Evolutionary conservation across 257 asterid species (phyloP).

Genomic region (Jacaranda mimosifolia): DNA sequence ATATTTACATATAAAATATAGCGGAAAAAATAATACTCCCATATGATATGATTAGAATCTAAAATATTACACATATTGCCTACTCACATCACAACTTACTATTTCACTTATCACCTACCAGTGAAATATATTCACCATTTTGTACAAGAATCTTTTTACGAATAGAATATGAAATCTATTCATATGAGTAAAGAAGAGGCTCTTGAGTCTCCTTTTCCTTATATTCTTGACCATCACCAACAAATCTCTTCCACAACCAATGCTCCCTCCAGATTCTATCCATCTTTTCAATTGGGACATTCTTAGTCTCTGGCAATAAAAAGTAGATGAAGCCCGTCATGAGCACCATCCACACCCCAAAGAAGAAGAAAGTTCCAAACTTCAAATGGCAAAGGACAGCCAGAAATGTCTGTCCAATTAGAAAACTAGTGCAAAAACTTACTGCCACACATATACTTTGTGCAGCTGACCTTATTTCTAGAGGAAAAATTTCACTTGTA

Average conservation of each 20-base stretch:
- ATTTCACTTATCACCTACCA: too few species aligned
- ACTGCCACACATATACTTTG: slow-evolving; percentile 43
- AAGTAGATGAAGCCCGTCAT: slow-evolving; percentile 50
- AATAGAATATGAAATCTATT: not conserved
- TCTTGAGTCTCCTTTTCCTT: not conserved
- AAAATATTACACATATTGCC: too few species aligned
- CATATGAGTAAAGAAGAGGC: not conserved
- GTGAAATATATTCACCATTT: too few species aligned
- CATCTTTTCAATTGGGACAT: slow-evolving; percentile 54
- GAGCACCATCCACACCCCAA: slow-evolving; percentile 46
- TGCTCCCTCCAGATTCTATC: slow-evolving; percentile 50
- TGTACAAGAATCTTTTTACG: too few species aligned
- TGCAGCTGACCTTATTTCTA: slow-evolving; percentile 46
- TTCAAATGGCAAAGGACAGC: slow-evolving; percentile 37
- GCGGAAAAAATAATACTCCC: too few species aligned
- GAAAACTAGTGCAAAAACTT: slow-evolving; percentile 30
- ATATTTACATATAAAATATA: too few species aligned
- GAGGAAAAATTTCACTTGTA: slow-evolving; percentile 46
- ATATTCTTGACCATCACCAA: not conserved
- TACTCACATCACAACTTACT: too few species aligned
- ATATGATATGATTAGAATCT: too few species aligned
- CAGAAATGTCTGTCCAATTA: slow-evolving; percentile 41
- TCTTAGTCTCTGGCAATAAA: slow-evolving; percentile 53
- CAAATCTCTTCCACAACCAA: slow-evolving; percentile 47
- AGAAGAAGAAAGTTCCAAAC: slow-evolving; percentile 43